Percentiles rank a stretch among this genome's conserved stretches.
These are phyloP conservation scores for Macrocybe sp. DNA, from an alignment of 1,284 basidiomycete genomes.

Conservation along the genomic window DNA sequence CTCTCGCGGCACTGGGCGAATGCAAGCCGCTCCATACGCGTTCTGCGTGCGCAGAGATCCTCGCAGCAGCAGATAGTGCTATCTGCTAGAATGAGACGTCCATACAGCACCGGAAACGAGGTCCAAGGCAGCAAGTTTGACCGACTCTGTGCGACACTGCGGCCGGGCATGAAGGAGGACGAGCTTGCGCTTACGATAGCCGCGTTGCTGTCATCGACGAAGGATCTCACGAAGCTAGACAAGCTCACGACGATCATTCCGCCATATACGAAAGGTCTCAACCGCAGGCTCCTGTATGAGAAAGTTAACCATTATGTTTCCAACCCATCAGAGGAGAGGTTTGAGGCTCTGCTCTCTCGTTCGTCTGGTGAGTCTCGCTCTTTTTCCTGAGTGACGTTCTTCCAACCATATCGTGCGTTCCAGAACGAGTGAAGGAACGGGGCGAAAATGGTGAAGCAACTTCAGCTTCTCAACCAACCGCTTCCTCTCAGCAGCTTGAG, in stretches of 20 bases:
- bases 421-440: background rate
- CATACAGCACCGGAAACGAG: conserved; percentile 11
- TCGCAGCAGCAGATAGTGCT: background rate
- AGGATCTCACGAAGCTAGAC: conserved; percentile 10
- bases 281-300: conserved; percentile 12
- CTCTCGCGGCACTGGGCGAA: conserved; percentile 13
- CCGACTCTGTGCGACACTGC: conserved; percentile 14
- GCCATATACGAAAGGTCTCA: conserved; percentile 6
- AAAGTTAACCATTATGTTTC: conserved; percentile 15
- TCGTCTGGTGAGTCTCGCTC: conserved; percentile 5
- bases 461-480: too few species aligned
- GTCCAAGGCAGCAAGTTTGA: conserved; percentile 12
- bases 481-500: too few species aligned
- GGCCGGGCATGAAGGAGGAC: conserved; percentile 15
- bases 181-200: conserved; percentile 21
- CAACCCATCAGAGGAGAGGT: conserved; percentile 15
- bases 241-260: conserved; percentile 12
- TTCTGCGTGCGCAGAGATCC: conserved; percentile 18
- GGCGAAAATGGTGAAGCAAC: too few species aligned
- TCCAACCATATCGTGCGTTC: background rate
- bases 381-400: background rate
- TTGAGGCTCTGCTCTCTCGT: conserved; percentile 8
- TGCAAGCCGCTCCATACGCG: conserved; percentile 19
- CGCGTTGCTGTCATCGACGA: conserved; percentile 14
- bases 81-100: conserved; percentile 5